phyloP scores from a whole-genome alignment of 2,329 filamentous ascomycete genomes.

The Sarocladium strictum region DNA sequence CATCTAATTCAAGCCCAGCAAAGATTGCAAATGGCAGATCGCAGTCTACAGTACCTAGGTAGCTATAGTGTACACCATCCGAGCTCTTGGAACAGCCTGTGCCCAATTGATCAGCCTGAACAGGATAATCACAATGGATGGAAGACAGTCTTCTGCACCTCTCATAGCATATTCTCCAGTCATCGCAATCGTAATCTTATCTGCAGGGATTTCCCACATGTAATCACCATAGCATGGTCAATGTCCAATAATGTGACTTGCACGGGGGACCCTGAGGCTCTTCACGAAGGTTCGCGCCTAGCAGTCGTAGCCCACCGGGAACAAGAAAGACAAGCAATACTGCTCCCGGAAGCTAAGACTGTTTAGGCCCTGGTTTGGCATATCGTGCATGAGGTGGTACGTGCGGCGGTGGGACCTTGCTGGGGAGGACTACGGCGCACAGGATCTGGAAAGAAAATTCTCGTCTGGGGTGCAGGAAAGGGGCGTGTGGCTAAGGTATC shows the following conservation, averaged over 20 bases:
- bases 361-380: slow-evolving; percentile 13
- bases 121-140: no score
- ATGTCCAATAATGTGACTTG: background rate
- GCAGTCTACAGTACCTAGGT: no score
- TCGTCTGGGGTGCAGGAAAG: slow-evolving; percentile 2
- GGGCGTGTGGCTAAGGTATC: background rate
- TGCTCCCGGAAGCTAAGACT: slow-evolving; percentile 11
- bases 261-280: background rate
- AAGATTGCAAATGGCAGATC: no score
- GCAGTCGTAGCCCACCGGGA: background rate
- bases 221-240: background rate
- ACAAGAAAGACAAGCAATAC: slow-evolving; percentile 1
- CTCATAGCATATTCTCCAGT: no score
- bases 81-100: no score
- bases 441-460: slow-evolving; percentile 3
- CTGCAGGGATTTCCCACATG: no score
- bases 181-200: no score
- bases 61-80: no score
- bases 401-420: background rate
- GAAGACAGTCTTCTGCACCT: no score
- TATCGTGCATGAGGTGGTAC: slow-evolving; percentile 12
- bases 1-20: no score
- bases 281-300: background rate
- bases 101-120: no score
- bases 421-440: background rate